Percentiles rank a stretch among this genome's conserved stretches.
Evolutionary conservation across 768 basidiomycete species (phyloP).

Genomic region (Russula sp.): DNA sequence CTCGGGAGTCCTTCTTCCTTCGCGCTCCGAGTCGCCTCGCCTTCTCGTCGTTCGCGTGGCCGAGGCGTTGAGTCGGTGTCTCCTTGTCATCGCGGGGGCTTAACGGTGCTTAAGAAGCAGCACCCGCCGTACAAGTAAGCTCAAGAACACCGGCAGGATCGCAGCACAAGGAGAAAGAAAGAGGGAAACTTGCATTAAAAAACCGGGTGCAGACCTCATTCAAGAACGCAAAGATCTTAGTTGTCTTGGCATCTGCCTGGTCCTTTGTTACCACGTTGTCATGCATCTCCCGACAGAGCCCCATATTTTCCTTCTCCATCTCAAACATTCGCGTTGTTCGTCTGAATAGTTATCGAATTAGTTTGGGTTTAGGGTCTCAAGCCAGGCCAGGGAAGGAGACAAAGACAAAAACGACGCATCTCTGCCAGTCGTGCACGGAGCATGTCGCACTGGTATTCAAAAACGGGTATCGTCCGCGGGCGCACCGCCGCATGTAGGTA

Average conservation of each 20-base stretch:
- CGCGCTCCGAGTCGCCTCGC: too few relatives aligned
- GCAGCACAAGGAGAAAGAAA: neutral
- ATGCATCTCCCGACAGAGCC: constrained; percentile 42
- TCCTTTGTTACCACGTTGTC: constrained; percentile 39
- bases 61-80: too few relatives aligned
- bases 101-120: too few relatives aligned
- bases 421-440: constrained; percentile 33
- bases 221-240: constrained; percentile 44
- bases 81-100: too few relatives aligned
- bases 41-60: too few relatives aligned
- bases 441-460: constrained; percentile 38
- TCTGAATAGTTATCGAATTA: too few relatives aligned
- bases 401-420: constrained; percentile 24
- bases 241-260: constrained; percentile 39
- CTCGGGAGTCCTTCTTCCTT: too few relatives aligned
- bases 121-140: neutral
- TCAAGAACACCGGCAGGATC: neutral
- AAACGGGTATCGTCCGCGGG: constrained; percentile 54
- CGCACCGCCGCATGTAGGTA: constrained; percentile 55
- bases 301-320: constrained; percentile 52
- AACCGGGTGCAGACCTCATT: constrained; percentile 38
- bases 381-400: neutral
- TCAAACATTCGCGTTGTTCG: neutral
- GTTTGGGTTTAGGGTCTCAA: too few relatives aligned
- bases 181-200: neutral